Percentiles rank a stretch among this genome's conserved stretches.
These are phyloP conservation scores for Neolentinus lepideus DNA, from an alignment of 1,284 basidiomycete genomes.

Conservation along the genomic window DNA sequence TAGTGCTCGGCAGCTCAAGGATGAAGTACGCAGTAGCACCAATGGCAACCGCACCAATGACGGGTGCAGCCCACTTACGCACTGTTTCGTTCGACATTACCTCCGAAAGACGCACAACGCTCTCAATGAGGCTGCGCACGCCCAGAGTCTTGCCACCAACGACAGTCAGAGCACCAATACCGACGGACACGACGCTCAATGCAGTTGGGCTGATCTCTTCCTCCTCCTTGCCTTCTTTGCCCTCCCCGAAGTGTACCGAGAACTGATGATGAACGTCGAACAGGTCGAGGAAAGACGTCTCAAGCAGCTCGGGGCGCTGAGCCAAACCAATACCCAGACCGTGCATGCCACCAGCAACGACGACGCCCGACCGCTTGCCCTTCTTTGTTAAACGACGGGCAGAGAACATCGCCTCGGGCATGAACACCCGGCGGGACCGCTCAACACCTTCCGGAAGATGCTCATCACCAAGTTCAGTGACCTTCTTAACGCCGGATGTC, in stretches of 20 bases:
- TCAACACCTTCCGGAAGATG: constrained; percentile 83
- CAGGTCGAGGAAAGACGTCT: constrained; percentile 75
- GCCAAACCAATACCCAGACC: constrained; percentile 74
- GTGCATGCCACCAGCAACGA: constrained; percentile 64
- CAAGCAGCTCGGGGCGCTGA: constrained; percentile 61
- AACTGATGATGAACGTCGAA: constrained; percentile 86
- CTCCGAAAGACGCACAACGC: constrained; percentile 67
- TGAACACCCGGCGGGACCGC: constrained; percentile 78
- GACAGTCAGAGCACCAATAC: constrained; percentile 85
- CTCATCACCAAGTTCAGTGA: constrained; percentile 68
- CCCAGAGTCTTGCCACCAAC: constrained; percentile 79
- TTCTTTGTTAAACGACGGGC: constrained; percentile 42
- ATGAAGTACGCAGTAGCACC: constrained; percentile 82
- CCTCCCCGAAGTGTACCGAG: constrained; percentile 54
- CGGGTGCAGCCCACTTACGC: constrained; percentile 85
- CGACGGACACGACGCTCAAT: constrained; percentile 70
- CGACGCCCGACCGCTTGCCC: constrained; percentile 33
- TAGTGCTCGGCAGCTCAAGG: constrained; percentile 82
- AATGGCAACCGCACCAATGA: constrained; percentile 70
- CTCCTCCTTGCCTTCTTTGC: constrained; percentile 34
- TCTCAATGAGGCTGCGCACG: constrained; percentile 71
- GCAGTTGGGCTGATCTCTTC: constrained; percentile 55
- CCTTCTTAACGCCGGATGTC: constrained; percentile 59
- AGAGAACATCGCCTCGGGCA: constrained; percentile 95
- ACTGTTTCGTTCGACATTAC: constrained; percentile 78